Evolutionary conservation across 108 stramenopile genomes (phyloP), one percentile per base, ranked within the genome.

Genomic region (Discostella stelligeroides): DNA sequence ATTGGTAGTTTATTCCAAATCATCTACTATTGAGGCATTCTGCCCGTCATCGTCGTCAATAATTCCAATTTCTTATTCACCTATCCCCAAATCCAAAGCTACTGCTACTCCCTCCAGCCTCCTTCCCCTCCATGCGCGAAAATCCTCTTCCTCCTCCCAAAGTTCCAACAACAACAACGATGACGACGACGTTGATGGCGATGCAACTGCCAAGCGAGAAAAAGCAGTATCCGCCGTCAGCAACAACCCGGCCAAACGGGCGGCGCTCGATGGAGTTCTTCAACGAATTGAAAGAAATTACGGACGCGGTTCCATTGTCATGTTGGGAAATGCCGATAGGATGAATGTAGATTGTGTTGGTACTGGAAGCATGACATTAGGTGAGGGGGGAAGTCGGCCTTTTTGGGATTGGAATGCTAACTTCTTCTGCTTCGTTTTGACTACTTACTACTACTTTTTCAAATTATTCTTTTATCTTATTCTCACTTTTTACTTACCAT

Each of bases 261-360:
- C 92, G 7, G 98, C 96, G 0, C 82, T 98, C 23, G 89, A 96
- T 18, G 95, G 92, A 14, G 98, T 97, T 0, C 56, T 98, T 39
- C 79, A 83, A 46, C 84, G 92, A 55, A 97, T 98, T 65, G 98
- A 98, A 77, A 79, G 91, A 11, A 75, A 63, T 51, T 97, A 97
- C 64, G 98, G 98, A 1, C 80, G 92, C 3, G 98, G 98, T 0
- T 85, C 89, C 23, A 94, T 98, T 39, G 85, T 96, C 30, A 85
- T 87, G 61, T 73, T 97, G 57, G 97, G 96, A 0, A 88, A 92
- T 64, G 85, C 89, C 62, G 79, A 72, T 25, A 25, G 60, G 17
- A 85, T 89, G 91, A 68, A 66, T 28, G 88, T 97, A 8, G 95
- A 95, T 47, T 88, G 81, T n/a, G 91, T 96, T 34, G 59, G 90